phyloP scores from a whole-genome alignment of 2,329 filamentous ascomycete species.

The Mollisia scopiformis region DNA sequence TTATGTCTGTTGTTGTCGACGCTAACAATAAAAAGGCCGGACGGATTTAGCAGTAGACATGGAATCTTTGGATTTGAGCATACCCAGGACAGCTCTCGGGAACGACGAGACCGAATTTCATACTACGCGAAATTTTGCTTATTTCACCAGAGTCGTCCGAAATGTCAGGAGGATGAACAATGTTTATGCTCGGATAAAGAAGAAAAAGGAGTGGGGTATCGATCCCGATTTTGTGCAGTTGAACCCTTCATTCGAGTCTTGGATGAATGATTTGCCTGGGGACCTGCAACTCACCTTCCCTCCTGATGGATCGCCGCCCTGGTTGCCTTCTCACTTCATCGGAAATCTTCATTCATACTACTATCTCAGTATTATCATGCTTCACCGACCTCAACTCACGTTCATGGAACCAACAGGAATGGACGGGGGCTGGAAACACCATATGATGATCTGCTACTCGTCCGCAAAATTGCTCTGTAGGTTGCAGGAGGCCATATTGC shows the following conservation, averaged over 20 bases:
- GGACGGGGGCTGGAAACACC: slow-evolving; percentile 81
- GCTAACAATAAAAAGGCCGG: slow-evolving; percentile 57
- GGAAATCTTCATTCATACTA: slow-evolving; percentile 92
- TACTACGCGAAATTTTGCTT: slow-evolving; percentile 82
- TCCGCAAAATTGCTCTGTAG: slow-evolving; percentile 85
- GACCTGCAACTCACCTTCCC: slow-evolving; percentile 82
- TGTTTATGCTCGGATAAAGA: slow-evolving; percentile 73
- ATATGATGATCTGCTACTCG: slow-evolving; percentile 84
- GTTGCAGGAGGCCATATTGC: slow-evolving; percentile 81
- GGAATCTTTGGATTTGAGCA: slow-evolving; percentile 75
- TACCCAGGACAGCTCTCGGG: slow-evolving; percentile 65
- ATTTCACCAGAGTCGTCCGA: slow-evolving; percentile 75
- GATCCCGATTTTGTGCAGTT: slow-evolving; percentile 82
- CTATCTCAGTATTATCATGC: slow-evolving; percentile 81
- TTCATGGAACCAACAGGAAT: slow-evolving; percentile 72
- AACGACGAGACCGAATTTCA: slow-evolving; percentile 76
- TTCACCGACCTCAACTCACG: slow-evolving; percentile 83
- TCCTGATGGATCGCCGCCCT: slow-evolving; percentile 76
- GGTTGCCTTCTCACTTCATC: slow-evolving; percentile 83
- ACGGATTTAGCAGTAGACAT: slow-evolving; percentile 76
- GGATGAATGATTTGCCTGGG: slow-evolving; percentile 75
- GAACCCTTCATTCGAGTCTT: slow-evolving; percentile 75
- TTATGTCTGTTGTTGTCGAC: not conserved
- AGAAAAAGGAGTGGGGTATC: slow-evolving; percentile 81
- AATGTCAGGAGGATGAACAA: slow-evolving; percentile 79